A percentile compares a stretch with the other conserved stretches of the same genome.
Conservation (phyloP, 352 stramenopile genomes). For the Peronospora destructor region DNA sequence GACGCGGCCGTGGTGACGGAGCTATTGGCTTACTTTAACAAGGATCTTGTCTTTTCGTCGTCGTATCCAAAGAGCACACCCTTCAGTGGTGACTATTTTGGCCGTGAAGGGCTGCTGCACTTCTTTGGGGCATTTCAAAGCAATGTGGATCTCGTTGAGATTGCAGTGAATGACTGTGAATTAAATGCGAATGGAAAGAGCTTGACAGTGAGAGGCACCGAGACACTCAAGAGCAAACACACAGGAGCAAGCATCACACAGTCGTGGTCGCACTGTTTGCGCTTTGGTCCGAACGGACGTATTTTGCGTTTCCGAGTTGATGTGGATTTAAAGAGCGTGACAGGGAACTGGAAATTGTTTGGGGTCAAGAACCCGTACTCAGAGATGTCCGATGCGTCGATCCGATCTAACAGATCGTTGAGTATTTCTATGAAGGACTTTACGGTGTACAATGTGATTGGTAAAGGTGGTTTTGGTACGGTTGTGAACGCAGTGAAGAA, state of each 20-base stretch:
- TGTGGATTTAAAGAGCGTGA: constrained; percentile 63
- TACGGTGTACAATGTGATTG: constrained; percentile 87
- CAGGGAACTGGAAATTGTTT: constrained; percentile 74
- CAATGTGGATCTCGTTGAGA: constrained; percentile 78
- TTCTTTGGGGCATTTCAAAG: constrained; percentile 67
- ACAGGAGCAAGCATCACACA: constrained; percentile 64
- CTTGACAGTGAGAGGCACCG: constrained; percentile 65
- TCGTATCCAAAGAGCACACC: constrained; percentile 71
- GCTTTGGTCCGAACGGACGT: constrained; percentile 73
- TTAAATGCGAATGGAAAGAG: constrained; percentile 61
- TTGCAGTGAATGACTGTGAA: constrained; percentile 59
- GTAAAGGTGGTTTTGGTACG: constrained; percentile 82
- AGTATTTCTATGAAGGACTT: constrained; percentile 88
- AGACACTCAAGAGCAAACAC: constrained; percentile 80
- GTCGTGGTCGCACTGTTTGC: constrained; percentile 66
- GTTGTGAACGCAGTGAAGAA: constrained; percentile 89
- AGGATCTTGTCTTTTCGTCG: constrained; percentile 83
- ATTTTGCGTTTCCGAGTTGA: constrained; percentile 78
- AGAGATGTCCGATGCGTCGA: constrained; percentile 65
- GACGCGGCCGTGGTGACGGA: constrained; percentile 51
- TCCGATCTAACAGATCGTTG: constrained; percentile 76
- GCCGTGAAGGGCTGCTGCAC: constrained; percentile 71
- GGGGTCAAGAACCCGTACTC: constrained; percentile 74
- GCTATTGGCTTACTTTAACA: constrained; percentile 83
- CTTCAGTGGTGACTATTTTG: constrained; percentile 82